phyloP scores from a whole-genome alignment of 805 yeast species.

The Monosporozyma servazzii region DNA sequence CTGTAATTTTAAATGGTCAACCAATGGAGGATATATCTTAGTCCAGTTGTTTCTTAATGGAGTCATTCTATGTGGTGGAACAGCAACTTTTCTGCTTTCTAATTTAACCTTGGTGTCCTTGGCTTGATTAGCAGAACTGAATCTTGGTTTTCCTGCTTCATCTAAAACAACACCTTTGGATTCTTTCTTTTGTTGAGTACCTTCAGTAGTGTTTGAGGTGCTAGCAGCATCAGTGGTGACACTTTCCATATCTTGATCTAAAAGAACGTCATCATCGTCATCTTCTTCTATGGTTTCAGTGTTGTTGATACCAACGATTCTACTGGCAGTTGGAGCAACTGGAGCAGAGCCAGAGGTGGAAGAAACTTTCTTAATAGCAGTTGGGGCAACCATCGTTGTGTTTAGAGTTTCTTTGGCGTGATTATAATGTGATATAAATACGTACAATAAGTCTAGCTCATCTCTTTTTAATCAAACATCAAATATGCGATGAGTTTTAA shows the following conservation, averaged over 20 bases:
- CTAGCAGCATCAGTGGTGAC: constrained; percentile 14
- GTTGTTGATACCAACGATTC: constrained; percentile 29
- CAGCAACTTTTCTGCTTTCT: constrained; percentile 81
- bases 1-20: constrained; percentile 88
- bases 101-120: constrained; percentile 57
- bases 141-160: constrained; percentile 81
- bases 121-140: constrained; percentile 58
- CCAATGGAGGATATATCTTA: constrained; percentile 90
- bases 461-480: neutral
- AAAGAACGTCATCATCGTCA: constrained; percentile 30
- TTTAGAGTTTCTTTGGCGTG: neutral
- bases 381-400: constrained; percentile 28
- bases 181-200: constrained; percentile 15
- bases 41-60: constrained; percentile 88
- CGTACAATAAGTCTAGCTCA: no score
- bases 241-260: constrained; percentile 26
- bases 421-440: neutral
- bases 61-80: constrained; percentile 96
- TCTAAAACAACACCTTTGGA: constrained; percentile 39
- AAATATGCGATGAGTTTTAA: neutral
- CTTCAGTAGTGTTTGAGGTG: neutral
- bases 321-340: constrained; percentile 8
- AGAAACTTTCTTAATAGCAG: constrained; percentile 28
- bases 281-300: constrained; percentile 28
- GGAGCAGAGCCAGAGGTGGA: neutral